Evolutionary conservation across 371 early-diverging fungal genomes (phyloP).

Genomic region (Mortierella polycephala): DNA sequence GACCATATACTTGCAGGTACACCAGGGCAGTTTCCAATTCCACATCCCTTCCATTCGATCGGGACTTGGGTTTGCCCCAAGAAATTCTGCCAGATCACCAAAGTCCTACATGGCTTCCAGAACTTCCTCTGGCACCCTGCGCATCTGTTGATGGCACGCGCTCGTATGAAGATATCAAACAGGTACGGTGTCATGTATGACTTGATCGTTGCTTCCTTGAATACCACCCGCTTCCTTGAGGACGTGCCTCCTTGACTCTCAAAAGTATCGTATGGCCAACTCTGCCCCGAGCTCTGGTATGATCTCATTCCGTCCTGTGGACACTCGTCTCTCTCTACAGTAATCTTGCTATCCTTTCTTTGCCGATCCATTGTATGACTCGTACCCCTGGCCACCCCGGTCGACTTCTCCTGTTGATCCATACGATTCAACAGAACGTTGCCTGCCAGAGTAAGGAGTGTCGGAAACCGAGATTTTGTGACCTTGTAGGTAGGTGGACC

Average conservation of each 20-base stretch:
- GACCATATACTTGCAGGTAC: constrained; percentile 21
- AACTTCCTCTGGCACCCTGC: constrained; percentile 32
- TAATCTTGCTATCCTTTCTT: constrained; percentile 27
- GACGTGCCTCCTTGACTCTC: neutral
- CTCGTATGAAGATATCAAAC: constrained; percentile 28
- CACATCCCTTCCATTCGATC: constrained; percentile 44
- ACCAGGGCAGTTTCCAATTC: constrained; percentile 28
- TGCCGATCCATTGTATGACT: no score
- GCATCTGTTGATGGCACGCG: constrained; percentile 29
- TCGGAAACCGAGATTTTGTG: constrained; percentile 27
- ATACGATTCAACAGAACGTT: constrained; percentile 26
- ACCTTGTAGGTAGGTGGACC: constrained; percentile 14
- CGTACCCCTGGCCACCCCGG: no score
- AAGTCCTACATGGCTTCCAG: constrained; percentile 35
- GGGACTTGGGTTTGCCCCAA: constrained; percentile 38
- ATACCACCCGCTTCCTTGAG: constrained; percentile 1
- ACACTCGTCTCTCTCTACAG: constrained; percentile 9
- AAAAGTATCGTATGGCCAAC: neutral
- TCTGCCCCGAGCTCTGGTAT: neutral
- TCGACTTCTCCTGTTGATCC: neutral
- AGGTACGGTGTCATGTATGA: constrained; percentile 43
- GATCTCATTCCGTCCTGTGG: neutral
- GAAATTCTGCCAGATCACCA: constrained; percentile 43
- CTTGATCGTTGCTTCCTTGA: constrained; percentile 34
- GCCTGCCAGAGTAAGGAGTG: constrained; percentile 30